Conservation (phyloP, 352 stramenopile species). For the Globisporangium viniferum region DNA sequence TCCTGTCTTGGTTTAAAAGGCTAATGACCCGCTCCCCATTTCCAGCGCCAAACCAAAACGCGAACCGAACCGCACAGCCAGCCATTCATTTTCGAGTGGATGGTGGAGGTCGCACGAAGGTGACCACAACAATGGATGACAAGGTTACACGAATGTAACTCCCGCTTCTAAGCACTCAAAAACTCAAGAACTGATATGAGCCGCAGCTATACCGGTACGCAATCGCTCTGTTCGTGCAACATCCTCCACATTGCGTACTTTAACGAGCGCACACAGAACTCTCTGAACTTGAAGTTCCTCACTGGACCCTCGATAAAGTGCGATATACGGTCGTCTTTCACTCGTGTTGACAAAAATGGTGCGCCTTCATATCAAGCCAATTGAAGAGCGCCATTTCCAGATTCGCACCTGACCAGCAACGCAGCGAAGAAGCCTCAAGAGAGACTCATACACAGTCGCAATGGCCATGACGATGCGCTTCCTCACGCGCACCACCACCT, state of each 20-base stretch:
- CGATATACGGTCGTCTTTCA: slow-evolving; percentile 2
- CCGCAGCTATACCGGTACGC: neutral
- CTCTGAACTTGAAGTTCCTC: slow-evolving; percentile 2
- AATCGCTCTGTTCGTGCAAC: slow-evolving; percentile 7
- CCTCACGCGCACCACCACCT: slow-evolving; percentile 1
- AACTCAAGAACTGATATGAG: neutral
- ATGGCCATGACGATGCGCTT: slow-evolving; percentile 15
- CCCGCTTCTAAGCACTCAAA: neutral
- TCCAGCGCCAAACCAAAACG: neutral
- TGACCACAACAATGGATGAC: neutral
- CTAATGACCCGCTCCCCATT: slow-evolving; percentile 17
- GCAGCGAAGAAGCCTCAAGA: neutral
- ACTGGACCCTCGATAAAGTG: slow-evolving; percentile 3
- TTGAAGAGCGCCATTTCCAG: slow-evolving; percentile 10
- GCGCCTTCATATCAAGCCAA: slow-evolving; percentile 7
- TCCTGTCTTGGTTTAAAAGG: slow-evolving; percentile 48
- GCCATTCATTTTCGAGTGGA: slow-evolving; percentile 12
- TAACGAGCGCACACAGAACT: neutral
- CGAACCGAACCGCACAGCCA: slow-evolving; percentile 9
- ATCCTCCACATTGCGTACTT: neutral
- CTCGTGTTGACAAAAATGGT: neutral
- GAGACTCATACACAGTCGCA: neutral
- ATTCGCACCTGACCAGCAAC: neutral
- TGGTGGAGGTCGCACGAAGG: neutral
- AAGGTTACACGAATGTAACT: neutral